Evolutionary conservation across 2,329 filamentous ascomycete species (phyloP).

Genomic region (Paracorniculantispora psalliotae): DNA sequence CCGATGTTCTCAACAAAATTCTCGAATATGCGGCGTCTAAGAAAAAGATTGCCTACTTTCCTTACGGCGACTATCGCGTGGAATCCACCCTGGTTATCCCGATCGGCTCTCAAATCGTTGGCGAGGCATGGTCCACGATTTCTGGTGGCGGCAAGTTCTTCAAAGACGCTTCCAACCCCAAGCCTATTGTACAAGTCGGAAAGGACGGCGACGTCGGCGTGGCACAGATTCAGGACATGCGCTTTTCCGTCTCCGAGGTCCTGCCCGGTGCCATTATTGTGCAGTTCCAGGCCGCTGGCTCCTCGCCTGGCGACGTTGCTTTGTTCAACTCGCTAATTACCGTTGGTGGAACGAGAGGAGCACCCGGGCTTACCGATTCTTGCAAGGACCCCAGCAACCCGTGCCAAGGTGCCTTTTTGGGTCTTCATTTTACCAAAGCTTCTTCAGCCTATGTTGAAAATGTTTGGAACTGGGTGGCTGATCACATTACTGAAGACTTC

Average conservation of each 20-base stretch:
- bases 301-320: slow-evolving; percentile 42
- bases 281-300: slow-evolving; percentile 46
- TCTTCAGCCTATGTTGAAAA: slow-evolving; percentile 13
- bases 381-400: slow-evolving; percentile 29
- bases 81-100: slow-evolving; percentile 24
- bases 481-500: slow-evolving; percentile 42
- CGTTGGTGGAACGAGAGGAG: slow-evolving; percentile 39
- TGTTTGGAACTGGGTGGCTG: slow-evolving; percentile 36
- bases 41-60: slow-evolving; percentile 26
- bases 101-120: slow-evolving; percentile 45
- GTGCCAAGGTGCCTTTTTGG: slow-evolving; percentile 43
- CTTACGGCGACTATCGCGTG: slow-evolving; percentile 25
- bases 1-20: slow-evolving; percentile 32
- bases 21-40: slow-evolving; percentile 31
- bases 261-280: slow-evolving; percentile 36
- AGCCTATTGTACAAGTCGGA: slow-evolving; percentile 30
- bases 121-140: slow-evolving; percentile 50
- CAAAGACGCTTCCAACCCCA: slow-evolving; percentile 42
- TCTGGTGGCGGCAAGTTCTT: slow-evolving; percentile 38
- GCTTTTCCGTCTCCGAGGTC: slow-evolving; percentile 44
- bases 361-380: slow-evolving; percentile 32
- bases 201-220: slow-evolving; percentile 40
- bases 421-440: slow-evolving; percentile 42
- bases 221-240: slow-evolving; percentile 47
- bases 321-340: slow-evolving; percentile 43